Base-by-base conservation (phyloP, 345 rosid genomes). In the Theobroma cacao region DNA sequence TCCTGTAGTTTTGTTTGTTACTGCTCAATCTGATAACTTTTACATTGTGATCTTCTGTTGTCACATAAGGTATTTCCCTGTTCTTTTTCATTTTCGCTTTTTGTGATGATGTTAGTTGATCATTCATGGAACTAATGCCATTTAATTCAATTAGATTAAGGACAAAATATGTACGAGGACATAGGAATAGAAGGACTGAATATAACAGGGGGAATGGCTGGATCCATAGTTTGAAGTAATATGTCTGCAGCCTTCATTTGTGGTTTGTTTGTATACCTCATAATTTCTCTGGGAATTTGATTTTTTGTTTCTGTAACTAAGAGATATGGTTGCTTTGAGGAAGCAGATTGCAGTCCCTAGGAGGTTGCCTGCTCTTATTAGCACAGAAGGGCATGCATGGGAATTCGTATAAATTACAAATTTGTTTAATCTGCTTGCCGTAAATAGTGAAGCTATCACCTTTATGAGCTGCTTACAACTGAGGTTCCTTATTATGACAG, bases 341-440 rank as follows among this genome's bases (percentile, higher is more conserved):
- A 70, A 70, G 40, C 52, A 30, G 59, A 70, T 48, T 70, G 59
- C 74, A 70, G 59, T 70, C 26, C 74, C 40, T 48, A 48, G 24
- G 59, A 70, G 15, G 56, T 17, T 45, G 74, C 56, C 14, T 26
- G 40, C 36, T 47, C n/a, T 43, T 68, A 2, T 47, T 69, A 45
- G 15, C 17, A 47, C n/a, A 3, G 40, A 47, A 28, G 38, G 53
- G 13, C 22, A 68, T 67, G 5, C 9, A 15, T 28, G 38, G 36
- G 41, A 48, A 48, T 48, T 69, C 48, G 18, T 70, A 47, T 17
- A 47, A 43, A 14, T 0, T 52, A 28, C 38, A 45, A 68, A 26
- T 40, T 41, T 68, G 36, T 45, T 48, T 69, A 18, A 47, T 67
- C 33, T 22, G 11, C 20, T 43, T 24, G 52, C 33, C 18, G 6